Percentiles rank a stretch among this genome's conserved stretches.
These are phyloP conservation scores for Populus simonii DNA, from an alignment of 345 rosid species.

Conservation along the genomic window DNA sequence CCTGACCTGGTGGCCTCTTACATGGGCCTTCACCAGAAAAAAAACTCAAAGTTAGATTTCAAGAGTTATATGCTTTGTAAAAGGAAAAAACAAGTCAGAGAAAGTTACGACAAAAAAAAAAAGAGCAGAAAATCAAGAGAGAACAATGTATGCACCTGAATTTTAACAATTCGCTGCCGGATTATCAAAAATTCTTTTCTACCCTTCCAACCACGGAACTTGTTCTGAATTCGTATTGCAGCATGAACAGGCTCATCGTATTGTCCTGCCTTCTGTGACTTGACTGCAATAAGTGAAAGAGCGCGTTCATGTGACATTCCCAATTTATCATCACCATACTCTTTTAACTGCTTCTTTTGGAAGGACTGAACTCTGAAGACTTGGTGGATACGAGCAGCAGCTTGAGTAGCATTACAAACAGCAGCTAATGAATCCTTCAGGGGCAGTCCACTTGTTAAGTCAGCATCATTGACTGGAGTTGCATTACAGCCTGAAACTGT, in stretches of 20 bases:
- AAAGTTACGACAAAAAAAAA: neutral
- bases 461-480: conserved; percentile 33
- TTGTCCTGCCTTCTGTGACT: conserved; percentile 49
- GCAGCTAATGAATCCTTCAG: conserved; percentile 77
- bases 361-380: conserved; percentile 90
- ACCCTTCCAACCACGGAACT: conserved; percentile 84
- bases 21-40: conserved; percentile 66
- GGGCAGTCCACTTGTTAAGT: conserved; percentile 39
- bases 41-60: conserved; percentile 12
- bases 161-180: conserved; percentile 71
- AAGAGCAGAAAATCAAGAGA: neutral
- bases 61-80: conserved; percentile 3
- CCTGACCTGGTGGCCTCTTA: conserved; percentile 90
- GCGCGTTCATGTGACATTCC: conserved; percentile 66
- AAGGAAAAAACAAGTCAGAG: neutral
- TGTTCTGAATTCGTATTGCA: conserved; percentile 79
- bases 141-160: conserved; percentile 56
- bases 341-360: conserved; percentile 73
- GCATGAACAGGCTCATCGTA: conserved; percentile 61
- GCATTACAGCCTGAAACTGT: conserved; percentile 34
- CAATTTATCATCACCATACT: conserved; percentile 47
- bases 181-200: conserved; percentile 75
- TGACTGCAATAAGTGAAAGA: conserved; percentile 63
- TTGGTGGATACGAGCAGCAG: conserved; percentile 85
- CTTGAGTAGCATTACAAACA: conserved; percentile 79